These are phyloP conservation scores for Fusarium pilosicola DNA, from an alignment of 2,329 filamentous ascomycete genomes.

Conservation along the genomic window DNA sequence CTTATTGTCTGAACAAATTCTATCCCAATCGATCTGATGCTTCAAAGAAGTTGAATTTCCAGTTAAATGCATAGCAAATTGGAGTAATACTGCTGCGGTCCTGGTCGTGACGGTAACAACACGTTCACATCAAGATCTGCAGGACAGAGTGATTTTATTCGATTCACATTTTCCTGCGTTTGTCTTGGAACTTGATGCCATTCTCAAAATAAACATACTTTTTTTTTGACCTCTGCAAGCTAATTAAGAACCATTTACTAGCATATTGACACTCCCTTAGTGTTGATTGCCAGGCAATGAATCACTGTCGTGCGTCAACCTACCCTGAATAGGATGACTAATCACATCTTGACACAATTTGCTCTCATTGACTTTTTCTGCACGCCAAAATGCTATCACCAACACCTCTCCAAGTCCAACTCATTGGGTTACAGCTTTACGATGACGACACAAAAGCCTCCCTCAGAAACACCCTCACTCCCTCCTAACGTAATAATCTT, in stretches of 20 bases:
- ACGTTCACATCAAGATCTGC: no score
- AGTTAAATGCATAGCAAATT: accelerated
- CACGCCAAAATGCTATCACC: neutral
- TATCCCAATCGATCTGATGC: accelerated
- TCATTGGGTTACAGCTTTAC: no score
- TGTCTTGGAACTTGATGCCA: no score
- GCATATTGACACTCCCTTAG: accelerated
- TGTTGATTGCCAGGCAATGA: accelerated
- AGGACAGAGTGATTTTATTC: no score
- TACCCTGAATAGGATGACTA: neutral
- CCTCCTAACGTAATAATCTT: slow-evolving; percentile 9
- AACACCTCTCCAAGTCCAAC: neutral
- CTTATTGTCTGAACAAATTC: neutral
- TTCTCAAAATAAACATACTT: no score
- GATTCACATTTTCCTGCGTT: no score
- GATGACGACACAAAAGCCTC: neutral
- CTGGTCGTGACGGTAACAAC: no score
- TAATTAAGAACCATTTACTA: accelerated
- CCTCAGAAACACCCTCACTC: neutral
- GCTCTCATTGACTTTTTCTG: neutral
- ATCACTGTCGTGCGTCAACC: accelerated
- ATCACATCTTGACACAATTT: neutral
- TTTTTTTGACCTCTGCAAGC: no score
- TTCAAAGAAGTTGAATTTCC: accelerated
- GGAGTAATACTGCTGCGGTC: no score